Evolutionary conservation across 495 filamentous ascomycete genomes (phyloP).

Genomic region (Neurospora sp.): DNA sequence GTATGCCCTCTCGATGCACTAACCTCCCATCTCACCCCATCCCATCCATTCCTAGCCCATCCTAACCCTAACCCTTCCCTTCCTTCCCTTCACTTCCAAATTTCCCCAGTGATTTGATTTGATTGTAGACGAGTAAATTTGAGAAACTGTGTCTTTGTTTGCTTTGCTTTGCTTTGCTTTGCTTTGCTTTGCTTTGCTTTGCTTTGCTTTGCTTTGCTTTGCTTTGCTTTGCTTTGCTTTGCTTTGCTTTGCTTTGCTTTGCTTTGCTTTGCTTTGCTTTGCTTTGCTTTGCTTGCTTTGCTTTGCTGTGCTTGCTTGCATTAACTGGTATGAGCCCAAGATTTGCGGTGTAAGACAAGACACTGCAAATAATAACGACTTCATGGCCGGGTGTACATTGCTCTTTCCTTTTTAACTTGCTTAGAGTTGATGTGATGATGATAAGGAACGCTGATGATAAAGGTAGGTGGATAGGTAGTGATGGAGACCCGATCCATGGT

Average conservation of each 20-base stretch:
- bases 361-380: neutral
- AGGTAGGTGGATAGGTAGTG: neutral
- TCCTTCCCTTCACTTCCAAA: neutral
- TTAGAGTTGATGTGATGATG: neutral
- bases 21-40: neutral
- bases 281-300: no score
- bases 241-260: no score
- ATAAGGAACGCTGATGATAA: neutral
- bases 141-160: neutral
- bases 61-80: neutral
- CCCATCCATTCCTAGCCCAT: neutral
- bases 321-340: neutral
- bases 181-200: no score
- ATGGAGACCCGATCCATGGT: neutral
- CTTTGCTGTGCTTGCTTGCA: no score
- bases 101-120: neutral
- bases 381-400: neutral
- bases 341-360: neutral
- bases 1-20: neutral
- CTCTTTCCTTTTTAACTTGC: neutral
- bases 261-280: no score
- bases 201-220: no score
- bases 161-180: no score
- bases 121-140: neutral
- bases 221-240: neutral